These are phyloP conservation scores for Aureobasidium sp. DNA, from an alignment of 2,329 filamentous ascomycete species.

Conservation along the genomic window DNA sequence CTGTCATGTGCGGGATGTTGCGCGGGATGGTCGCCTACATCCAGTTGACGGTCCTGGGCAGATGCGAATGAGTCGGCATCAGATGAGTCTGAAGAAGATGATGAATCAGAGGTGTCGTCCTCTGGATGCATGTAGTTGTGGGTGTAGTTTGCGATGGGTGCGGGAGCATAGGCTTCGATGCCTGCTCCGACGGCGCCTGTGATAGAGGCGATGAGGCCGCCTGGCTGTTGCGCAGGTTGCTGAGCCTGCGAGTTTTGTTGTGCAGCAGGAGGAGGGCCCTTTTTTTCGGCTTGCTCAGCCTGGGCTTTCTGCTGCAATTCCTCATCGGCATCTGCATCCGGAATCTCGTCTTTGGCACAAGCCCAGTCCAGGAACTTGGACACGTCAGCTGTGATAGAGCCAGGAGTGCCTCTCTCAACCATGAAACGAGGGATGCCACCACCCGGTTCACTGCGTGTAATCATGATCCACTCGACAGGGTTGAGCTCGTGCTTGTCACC, in stretches of 20 bases:
- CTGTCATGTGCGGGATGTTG: background rate
- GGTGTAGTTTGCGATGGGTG: slow-evolving; percentile 24
- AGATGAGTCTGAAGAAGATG: slow-evolving; percentile 15
- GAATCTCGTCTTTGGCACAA: slow-evolving; percentile 42
- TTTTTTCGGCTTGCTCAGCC: slow-evolving; percentile 18
- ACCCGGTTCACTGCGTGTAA: slow-evolving; percentile 81
- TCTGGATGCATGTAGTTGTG: slow-evolving; percentile 21
- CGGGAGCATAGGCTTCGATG: slow-evolving; percentile 30
- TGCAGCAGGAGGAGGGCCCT: slow-evolving; percentile 10
- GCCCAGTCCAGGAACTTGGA: slow-evolving; percentile 79
- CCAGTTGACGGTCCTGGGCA: slow-evolving; percentile 22
- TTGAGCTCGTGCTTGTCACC: slow-evolving; percentile 37
- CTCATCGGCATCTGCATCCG: slow-evolving; percentile 29
- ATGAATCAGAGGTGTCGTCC: slow-evolving; percentile 6
- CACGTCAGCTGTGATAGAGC: slow-evolving; percentile 70
- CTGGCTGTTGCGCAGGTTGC: slow-evolving; percentile 18
- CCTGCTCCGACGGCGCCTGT: slow-evolving; percentile 26
- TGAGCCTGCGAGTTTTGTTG: slow-evolving; percentile 9
- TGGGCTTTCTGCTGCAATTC: slow-evolving; percentile 17
- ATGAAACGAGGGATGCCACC: slow-evolving; percentile 84
- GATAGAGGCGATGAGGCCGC: slow-evolving; percentile 27
- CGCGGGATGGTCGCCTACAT: background rate
- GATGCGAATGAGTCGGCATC: slow-evolving; percentile 19
- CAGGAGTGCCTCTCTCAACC: slow-evolving; percentile 82
- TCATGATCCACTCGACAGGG: slow-evolving; percentile 86